Evolutionary conservation across 139 green algal species (phyloP), one percentile per base, ranked within the genome.

Genomic region (Ettlia oleoabundans): DNA sequence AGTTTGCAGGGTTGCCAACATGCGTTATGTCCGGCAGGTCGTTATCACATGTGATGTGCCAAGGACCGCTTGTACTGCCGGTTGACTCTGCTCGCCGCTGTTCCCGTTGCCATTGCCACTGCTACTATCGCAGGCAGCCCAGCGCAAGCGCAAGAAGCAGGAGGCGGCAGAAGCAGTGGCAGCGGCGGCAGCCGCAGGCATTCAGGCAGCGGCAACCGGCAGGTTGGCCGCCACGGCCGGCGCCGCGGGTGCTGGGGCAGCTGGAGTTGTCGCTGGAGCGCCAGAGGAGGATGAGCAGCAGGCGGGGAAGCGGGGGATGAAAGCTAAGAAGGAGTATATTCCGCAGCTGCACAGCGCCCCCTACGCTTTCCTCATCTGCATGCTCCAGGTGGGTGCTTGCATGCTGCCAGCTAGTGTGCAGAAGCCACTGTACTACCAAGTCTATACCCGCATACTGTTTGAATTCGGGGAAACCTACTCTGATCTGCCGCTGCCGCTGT

Each of bases 291-390:
- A 22, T 51, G 64, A n/a, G 35, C n/a, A 21, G 21, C 28, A 41
- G 24, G 47, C 15, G 24, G 35, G 52, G 22, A 52, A 47, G 1
- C 3, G 33, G 8, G 53, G 64, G 40, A 65, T 64, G 43, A n/a
- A 33, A 4, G 32, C 42, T 41, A 82, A 75, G 67, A 26, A 43
- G 67, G 67, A 89, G 10, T 96, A 96, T 64, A 47, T 89, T 28
- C 93, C 93, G 7, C 43, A 77, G 4, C 67, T 90, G 38, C 87
- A 91, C 32, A 89, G 86, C 4, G 91, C 92, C 32, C 93, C 92
- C 73, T 97, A 93, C 72, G 91, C 91, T 51, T 94, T 96, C 81
- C 52, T 96, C 24, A 62, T 96, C 8, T 63, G 81, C 19, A 83
- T 96, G 68, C 68, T 84, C 28, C 63, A 83, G 55, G 79, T 71